Evolutionary conservation across 495 filamentous ascomycete species (phyloP).

Genomic region (Xylaria longipes): DNA sequence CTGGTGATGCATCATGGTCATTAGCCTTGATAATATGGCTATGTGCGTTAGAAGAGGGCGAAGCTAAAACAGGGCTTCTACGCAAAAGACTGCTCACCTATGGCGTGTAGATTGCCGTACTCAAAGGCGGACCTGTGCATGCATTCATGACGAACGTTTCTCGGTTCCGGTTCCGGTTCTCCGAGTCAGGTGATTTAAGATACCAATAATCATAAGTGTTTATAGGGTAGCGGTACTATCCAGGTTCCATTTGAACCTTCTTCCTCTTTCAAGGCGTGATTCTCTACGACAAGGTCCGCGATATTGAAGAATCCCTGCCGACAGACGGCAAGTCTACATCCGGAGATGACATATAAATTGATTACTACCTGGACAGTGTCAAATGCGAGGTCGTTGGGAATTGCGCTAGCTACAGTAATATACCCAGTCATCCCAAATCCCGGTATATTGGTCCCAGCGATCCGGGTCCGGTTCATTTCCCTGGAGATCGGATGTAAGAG

Average conservation of each 20-base stretch:
- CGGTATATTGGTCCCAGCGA: constrained; percentile 22
- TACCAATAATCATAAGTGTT: background rate
- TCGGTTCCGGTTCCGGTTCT: background rate
- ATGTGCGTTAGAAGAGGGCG: background rate
- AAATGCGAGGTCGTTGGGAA: background rate
- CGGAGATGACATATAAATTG: constrained; percentile 21
- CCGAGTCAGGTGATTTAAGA: background rate
- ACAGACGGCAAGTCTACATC: background rate
- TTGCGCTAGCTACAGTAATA: constrained; percentile 1
- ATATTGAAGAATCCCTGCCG: constrained; percentile 1
- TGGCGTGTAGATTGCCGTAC: background rate
- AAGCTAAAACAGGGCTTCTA: background rate
- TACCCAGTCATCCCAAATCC: constrained; percentile 10
- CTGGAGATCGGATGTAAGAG: constrained; percentile 21
- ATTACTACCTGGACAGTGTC: constrained; percentile 17
- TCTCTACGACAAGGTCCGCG: background rate
- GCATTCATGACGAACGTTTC: constrained; percentile 1
- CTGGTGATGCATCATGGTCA: background rate
- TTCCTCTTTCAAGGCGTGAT: background rate
- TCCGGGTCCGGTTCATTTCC: constrained; percentile 26
- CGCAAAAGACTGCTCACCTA: background rate
- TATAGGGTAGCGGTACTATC: background rate
- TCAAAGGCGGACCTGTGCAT: background rate
- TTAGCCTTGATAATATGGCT: background rate
- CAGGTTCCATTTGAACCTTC: background rate